A percentile compares a stretch with the other conserved stretches of the same genome.
phyloP scores from a whole-genome alignment of 306 rosid genomes.

The Vigna mungo region DNA sequence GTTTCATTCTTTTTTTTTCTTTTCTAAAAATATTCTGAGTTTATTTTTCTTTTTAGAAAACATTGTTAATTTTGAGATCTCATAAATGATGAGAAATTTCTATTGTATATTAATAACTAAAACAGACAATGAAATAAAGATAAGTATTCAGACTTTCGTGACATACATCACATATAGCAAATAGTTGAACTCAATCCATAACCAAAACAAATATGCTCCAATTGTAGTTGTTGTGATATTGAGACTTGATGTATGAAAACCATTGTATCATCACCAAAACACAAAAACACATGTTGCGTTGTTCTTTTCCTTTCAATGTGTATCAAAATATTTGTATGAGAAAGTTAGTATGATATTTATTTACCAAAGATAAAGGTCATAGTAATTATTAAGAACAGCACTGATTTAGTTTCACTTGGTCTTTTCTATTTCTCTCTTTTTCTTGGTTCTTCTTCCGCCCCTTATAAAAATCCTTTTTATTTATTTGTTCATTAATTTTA shows the following conservation, averaged over 20 bases:
- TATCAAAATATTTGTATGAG: neutral
- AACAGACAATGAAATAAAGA: too few relatives aligned
- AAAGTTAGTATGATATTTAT: neutral
- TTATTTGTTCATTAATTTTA: neutral
- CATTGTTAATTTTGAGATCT: too few relatives aligned
- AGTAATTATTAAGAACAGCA: neutral
- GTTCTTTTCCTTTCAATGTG: neutral
- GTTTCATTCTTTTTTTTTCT: too few relatives aligned
- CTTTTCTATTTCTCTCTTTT: neutral
- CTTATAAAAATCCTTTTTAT: neutral
- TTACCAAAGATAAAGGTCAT: neutral
- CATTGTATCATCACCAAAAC: neutral
- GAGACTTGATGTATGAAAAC: neutral
- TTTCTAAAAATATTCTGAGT: too few relatives aligned
- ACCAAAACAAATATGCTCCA: too few relatives aligned
- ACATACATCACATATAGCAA: too few relatives aligned
- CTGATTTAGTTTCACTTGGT: neutral
- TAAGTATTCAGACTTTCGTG: too few relatives aligned
- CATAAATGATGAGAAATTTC: too few relatives aligned
- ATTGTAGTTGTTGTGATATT: too few relatives aligned
- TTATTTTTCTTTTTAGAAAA: too few relatives aligned
- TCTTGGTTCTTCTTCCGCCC: neutral
- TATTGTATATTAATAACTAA: too few relatives aligned
- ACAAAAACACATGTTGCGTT: neutral
- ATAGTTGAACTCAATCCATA: too few relatives aligned